phyloP scores from a whole-genome alignment of 371 early-diverging fungal species.

The Zychaea mexicana region DNA sequence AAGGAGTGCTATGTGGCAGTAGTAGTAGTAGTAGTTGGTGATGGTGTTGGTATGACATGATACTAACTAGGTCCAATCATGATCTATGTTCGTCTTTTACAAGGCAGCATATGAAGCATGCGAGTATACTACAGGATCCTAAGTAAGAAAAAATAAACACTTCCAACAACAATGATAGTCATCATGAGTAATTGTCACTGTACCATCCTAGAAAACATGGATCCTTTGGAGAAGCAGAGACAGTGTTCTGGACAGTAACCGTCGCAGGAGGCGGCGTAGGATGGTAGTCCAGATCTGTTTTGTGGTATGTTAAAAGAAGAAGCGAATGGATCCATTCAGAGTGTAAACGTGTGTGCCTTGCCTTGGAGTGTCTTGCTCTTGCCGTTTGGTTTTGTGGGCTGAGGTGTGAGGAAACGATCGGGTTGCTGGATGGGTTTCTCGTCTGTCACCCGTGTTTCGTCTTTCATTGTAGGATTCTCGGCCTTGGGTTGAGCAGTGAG shows the following conservation, averaged over 20 bases:
- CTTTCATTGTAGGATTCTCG: not conserved
- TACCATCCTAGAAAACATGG: constrained; percentile 25
- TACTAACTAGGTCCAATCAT: not conserved
- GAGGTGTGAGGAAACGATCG: not conserved
- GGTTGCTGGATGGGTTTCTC: constrained; percentile 3
- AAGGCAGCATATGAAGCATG: constrained; percentile 19
- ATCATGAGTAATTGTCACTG: not conserved
- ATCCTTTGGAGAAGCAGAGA: constrained; percentile 11
- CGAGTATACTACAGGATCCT: constrained; percentile 8
- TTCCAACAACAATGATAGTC: too few relatives aligned
- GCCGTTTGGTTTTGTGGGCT: not conserved
- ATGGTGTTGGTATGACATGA: not conserved
- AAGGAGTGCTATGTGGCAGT: too few relatives aligned
- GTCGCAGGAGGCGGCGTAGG: constrained; percentile 20
- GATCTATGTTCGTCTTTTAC: constrained; percentile 18
- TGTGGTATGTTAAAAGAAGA: not conserved
- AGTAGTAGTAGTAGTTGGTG: too few relatives aligned
- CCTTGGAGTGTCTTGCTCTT: constrained; percentile 1
- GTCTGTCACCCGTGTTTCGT: not conserved
- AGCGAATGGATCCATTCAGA: too few relatives aligned
- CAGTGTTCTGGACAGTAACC: constrained; percentile 14
- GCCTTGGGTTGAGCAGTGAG: too few relatives aligned
- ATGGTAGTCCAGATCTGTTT: constrained; percentile 4
- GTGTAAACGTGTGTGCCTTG: too few relatives aligned
- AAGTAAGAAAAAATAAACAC: not conserved